Base-by-base conservation (phyloP, 225 moss, liverwort and hornwort species). In the Physcomitrium patens region DNA sequence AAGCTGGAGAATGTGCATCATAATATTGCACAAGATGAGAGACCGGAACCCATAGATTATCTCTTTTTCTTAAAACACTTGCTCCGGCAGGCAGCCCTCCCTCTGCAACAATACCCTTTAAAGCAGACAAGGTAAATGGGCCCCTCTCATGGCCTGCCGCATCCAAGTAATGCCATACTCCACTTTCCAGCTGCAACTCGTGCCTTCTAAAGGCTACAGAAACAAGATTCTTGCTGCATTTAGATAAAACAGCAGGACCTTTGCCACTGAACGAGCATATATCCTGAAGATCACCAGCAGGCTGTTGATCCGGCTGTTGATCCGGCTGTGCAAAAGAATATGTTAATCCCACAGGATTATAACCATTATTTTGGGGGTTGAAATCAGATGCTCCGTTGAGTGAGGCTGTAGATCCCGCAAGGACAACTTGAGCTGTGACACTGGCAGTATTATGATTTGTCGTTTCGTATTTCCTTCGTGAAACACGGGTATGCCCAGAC, bases 21-120 rank as follows among this genome's bases (percentile, higher is more conserved):
- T 63, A 72, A 77, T 84, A 82, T 58, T 79, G 75, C 46, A 79
- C 16, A 41, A 77, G 77, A 72, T 81, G 86, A 55, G 84, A 89
- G 76, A 91, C 86, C n/a, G 89, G 88, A 48, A 88, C 80, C 93
- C 91, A 93, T 60, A 83, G 64, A 68, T 91, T 88, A 79, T 91
- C 91, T 60, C 69, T 78, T 77, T 94, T 94, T 80, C 93, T 86
- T 41, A 84, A 90, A 47, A 94, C 80, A 76, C 87, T 88, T 44
- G 86, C 86, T 60, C 89, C 88, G 70, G 85, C 80, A 67, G 83
- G 79, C 46, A 94, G 76, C 61, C 63, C 69, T 64, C 86, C 83
- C 14, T 80, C 82, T 41, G 80, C 74, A 58, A 88, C 79, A 81
- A 83, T 73, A 48, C 63, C 60, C 64, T 61, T 76, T 70, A 90